phyloP scores from a whole-genome alignment of 306 rosid genomes.

The Trifolium dubium region DNA sequence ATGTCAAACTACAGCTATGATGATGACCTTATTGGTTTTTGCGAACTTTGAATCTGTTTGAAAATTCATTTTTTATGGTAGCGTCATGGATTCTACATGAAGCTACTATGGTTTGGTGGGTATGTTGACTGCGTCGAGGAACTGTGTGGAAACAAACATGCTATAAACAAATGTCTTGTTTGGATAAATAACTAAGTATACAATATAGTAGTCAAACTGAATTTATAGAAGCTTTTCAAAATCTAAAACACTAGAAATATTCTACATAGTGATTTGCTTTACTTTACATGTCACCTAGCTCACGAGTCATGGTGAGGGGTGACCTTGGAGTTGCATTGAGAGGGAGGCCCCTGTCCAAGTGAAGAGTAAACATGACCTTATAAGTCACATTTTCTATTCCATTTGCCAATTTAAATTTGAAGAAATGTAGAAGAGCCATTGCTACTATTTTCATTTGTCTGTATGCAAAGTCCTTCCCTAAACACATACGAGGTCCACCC shows the following conservation, averaged over 20 bases:
- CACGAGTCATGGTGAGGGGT: background rate
- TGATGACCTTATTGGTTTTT: background rate
- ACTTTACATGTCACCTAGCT: background rate
- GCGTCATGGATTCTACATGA: background rate
- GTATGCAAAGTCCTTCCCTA: conserved; percentile 80
- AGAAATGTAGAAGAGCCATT: conserved; percentile 60
- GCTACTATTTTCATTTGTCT: conserved; percentile 80
- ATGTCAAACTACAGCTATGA: background rate
- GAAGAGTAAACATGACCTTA: conserved; percentile 76
- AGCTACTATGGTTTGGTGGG: background rate
- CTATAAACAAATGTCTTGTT: background rate
- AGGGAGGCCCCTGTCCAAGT: conserved; percentile 69
- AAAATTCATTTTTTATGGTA: background rate
- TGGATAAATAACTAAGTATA: background rate
- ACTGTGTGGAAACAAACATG: background rate
- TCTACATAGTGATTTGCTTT: background rate
- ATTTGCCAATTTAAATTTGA: conserved; percentile 60
- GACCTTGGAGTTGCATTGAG: conserved; percentile 57
- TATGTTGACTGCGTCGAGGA: background rate
- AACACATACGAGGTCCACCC: conserved; percentile 80
- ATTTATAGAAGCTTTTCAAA: too few relatives aligned
- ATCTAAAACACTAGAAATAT: background rate
- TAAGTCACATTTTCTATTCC: conserved; percentile 52
- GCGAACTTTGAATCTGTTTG: background rate
- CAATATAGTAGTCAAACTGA: background rate